Evolutionary conservation across 2,329 filamentous ascomycete genomes (phyloP).

Genomic region (Colletotrichum somersetense): DNA sequence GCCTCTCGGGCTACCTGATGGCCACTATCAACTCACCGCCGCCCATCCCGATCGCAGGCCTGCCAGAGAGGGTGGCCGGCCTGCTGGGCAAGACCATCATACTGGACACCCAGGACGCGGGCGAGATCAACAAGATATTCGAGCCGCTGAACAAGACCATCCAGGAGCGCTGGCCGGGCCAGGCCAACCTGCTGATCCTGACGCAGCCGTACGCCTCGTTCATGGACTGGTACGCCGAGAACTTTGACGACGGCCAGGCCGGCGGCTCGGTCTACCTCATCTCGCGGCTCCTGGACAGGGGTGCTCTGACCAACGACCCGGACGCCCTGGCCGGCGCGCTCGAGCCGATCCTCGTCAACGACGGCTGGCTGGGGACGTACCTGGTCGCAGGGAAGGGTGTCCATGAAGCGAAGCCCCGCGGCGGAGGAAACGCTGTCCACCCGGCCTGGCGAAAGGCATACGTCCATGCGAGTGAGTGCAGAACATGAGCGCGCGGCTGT

Average conservation of each 20-base stretch:
- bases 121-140: conserved; percentile 48
- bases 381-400: conserved; percentile 61
- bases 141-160: conserved; percentile 54
- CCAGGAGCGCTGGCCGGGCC: conserved; percentile 52
- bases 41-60: conserved; percentile 50
- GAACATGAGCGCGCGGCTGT: no score
- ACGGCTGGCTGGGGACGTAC: conserved; percentile 50
- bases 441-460: conserved; percentile 62
- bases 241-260: conserved; percentile 52
- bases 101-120: conserved; percentile 50
- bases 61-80: conserved; percentile 48
- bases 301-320: conserved; percentile 52
- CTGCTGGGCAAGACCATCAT: conserved; percentile 52
- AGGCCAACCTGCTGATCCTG: conserved; percentile 42
- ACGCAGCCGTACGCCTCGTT: conserved; percentile 47
- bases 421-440: conserved; percentile 61
- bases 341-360: conserved; percentile 49
- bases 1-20: conserved; percentile 63
- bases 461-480: conserved; percentile 53
- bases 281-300: conserved; percentile 59
- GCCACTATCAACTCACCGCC: conserved; percentile 42
- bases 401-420: conserved; percentile 57
- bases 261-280: conserved; percentile 53
- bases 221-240: conserved; percentile 53
- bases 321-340: conserved; percentile 54